These are phyloP conservation scores for Fonsecaea erecta DNA, from an alignment of 2,329 filamentous ascomycete species.

Conservation along the genomic window DNA sequence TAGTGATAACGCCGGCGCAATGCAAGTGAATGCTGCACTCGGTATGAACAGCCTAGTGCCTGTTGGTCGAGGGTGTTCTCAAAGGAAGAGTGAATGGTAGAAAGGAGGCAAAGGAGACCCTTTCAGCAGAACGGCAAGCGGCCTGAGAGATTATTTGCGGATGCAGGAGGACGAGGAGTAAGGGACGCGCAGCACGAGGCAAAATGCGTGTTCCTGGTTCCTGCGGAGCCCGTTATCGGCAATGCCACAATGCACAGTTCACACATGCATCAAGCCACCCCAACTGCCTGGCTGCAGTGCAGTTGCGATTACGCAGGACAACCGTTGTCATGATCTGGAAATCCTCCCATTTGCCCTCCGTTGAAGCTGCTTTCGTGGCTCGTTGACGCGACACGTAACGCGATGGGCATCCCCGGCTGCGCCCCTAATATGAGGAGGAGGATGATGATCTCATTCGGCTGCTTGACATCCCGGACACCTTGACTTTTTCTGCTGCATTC, in stretches of 20 bases:
- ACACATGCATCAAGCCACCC: no score
- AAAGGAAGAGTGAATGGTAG: not conserved
- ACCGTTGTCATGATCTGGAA: not conserved
- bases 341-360: not conserved
- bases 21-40: constrained; percentile 17
- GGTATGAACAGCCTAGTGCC: not conserved
- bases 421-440: not conserved
- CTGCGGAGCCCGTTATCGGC: not conserved
- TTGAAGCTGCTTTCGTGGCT: not conserved
- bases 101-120: not conserved
- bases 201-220: not conserved
- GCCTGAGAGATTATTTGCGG: not conserved
- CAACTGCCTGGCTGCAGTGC: no score
- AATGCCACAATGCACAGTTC: no score
- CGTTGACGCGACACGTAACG: not conserved
- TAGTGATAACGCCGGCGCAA: not conserved
- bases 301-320: no score
- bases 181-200: not conserved
- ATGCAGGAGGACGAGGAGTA: not conserved
- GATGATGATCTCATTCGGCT: constrained; percentile 29
- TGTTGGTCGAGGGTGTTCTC: not conserved
- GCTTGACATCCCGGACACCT: constrained; percentile 8
- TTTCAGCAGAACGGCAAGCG: not conserved
- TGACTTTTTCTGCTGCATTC: not conserved
- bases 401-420: not conserved